Evolutionary conservation across 495 filamentous ascomycete species (phyloP).

Genomic region (Annulohypoxylon bovei): DNA sequence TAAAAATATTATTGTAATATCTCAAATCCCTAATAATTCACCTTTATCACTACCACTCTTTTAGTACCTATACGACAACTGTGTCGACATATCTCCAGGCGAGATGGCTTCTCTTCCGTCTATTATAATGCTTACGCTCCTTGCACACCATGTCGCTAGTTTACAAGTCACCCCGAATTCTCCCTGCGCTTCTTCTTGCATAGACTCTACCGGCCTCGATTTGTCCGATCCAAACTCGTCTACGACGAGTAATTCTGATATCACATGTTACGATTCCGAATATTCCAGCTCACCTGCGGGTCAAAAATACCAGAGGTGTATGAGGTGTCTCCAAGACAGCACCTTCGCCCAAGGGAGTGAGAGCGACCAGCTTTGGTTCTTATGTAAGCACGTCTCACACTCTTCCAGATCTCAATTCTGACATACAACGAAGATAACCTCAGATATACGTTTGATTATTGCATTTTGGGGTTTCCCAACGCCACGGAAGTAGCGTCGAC

Average conservation of each 20-base stretch:
- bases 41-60: background rate
- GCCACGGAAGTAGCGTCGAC: slow-evolving; percentile 49
- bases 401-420: slow-evolving; percentile 17
- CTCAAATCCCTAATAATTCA: slow-evolving; percentile 8
- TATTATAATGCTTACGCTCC: slow-evolving; percentile 35
- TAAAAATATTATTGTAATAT: slow-evolving; percentile 31
- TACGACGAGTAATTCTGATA: slow-evolving; percentile 55
- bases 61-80: slow-evolving; percentile 2
- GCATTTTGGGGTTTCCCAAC: slow-evolving; percentile 58
- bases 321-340: slow-evolving; percentile 63
- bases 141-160: slow-evolving; percentile 41
- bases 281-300: slow-evolving; percentile 49
- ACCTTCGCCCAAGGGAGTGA: slow-evolving; percentile 53
- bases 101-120: slow-evolving; percentile 40
- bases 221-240: slow-evolving; percentile 57
- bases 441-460: slow-evolving; percentile 56
- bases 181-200: slow-evolving; percentile 59
- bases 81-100: slow-evolving; percentile 29
- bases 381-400: slow-evolving; percentile 52
- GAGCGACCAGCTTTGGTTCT: slow-evolving; percentile 62
- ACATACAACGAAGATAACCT: slow-evolving; percentile 53
- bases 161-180: slow-evolving; percentile 63
- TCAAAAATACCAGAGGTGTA: slow-evolving; percentile 59
- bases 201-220: slow-evolving; percentile 51
- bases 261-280: slow-evolving; percentile 56